Percentiles rank a stretch among this genome's conserved stretches.
phyloP scores from a whole-genome alignment of 75 land plant species.

The Sequoia sempervirens region DNA sequence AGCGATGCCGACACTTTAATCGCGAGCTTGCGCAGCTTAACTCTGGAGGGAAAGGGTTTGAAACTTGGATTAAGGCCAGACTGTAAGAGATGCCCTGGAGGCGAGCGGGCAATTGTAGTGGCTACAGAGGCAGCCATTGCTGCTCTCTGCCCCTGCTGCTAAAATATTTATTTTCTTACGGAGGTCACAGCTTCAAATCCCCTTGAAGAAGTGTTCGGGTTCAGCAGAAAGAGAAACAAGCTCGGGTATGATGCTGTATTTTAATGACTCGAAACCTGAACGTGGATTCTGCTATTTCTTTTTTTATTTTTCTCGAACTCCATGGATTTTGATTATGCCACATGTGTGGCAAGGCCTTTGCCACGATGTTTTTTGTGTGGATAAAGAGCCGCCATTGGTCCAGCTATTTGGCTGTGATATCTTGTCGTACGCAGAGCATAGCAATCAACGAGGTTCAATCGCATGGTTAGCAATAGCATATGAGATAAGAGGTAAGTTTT shows the following conservation, averaged over 20 bases:
- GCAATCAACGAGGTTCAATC: too few relatives aligned
- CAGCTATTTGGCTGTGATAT: neutral
- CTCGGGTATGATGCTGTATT: neutral
- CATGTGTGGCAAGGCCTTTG: neutral
- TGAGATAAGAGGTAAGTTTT: too few relatives aligned
- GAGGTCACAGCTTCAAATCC: neutral
- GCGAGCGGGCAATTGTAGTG: neutral
- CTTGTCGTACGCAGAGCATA: neutral
- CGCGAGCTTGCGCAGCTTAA: neutral
- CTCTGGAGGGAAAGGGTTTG: neutral
- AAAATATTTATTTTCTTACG: neutral
- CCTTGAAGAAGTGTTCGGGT: neutral
- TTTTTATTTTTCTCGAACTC: too few relatives aligned
- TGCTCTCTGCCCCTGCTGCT: constrained; percentile 6
- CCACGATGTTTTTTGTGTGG: neutral
- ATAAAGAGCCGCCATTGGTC: neutral
- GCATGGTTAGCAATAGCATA: too few relatives aligned
- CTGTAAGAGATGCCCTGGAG: too few relatives aligned
- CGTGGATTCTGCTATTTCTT: neutral
- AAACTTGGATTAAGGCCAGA: neutral
- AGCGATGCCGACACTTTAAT: constrained; percentile 1
- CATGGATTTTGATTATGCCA: neutral
- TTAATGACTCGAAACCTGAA: neutral
- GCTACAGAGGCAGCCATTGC: constrained; percentile 11
- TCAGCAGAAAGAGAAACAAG: neutral